Evolutionary conservation across 331 rosid species (phyloP).

Genomic region (Stylosanthes scabra): DNA sequence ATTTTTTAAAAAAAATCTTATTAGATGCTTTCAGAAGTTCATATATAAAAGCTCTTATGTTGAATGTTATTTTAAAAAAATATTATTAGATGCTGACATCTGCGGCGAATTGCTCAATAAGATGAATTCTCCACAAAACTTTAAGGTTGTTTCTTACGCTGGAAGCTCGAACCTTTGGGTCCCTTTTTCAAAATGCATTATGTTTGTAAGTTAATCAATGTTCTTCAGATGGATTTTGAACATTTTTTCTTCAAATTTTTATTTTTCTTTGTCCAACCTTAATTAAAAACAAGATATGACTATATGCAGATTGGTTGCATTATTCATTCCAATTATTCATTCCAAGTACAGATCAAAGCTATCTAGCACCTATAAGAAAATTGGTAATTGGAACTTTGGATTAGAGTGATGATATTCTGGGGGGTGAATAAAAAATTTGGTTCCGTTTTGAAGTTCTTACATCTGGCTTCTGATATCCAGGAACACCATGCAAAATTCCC

Average conservation of each 20-base stretch:
- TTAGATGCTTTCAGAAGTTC: too few relatives aligned
- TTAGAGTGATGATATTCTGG: too few relatives aligned
- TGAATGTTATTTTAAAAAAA: too few relatives aligned
- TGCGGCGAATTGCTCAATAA: too few relatives aligned
- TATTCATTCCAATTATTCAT: too few relatives aligned
- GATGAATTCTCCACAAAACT: conserved; percentile 55
- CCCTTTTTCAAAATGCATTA: conserved; percentile 64
- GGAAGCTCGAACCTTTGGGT: conserved; percentile 79
- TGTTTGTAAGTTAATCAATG: conserved; percentile 53
- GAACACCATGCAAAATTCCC: conserved; percentile 72
- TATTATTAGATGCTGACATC: too few relatives aligned
- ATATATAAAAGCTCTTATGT: too few relatives aligned
- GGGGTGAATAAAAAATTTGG: too few relatives aligned
- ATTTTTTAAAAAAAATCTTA: too few relatives aligned
- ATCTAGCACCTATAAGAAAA: conserved; percentile 64
- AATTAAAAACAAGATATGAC: conserved; percentile 17
- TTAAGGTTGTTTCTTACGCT: conserved; percentile 64
- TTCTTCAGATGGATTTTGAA: background rate
- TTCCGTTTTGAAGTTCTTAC: too few relatives aligned
- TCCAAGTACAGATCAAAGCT: conserved; percentile 63
- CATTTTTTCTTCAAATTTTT: background rate
- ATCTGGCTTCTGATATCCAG: too few relatives aligned
- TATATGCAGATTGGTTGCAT: conserved; percentile 72
- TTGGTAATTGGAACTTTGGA: conserved; percentile 54
- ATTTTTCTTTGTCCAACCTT: too few relatives aligned